phyloP scores from a whole-genome alignment of 176 grass and related monocot species.

The Poa pratensis region DNA sequence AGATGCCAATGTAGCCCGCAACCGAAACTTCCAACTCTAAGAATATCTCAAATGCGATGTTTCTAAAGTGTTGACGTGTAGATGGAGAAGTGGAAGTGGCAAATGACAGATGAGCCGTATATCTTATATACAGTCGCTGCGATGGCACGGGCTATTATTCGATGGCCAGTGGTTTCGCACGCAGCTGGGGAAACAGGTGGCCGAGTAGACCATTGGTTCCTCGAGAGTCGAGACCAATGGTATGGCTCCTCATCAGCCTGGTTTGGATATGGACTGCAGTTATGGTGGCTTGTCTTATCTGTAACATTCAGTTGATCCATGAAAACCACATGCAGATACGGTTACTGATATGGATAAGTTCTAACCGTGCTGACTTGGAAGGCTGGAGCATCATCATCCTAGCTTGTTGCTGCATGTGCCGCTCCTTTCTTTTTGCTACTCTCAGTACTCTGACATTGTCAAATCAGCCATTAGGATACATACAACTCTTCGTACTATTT shows the following conservation, averaged over 20 bases:
- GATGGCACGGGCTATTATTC: constrained; percentile 16
- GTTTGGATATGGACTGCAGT: constrained; percentile 35
- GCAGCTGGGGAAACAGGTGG: constrained; percentile 41
- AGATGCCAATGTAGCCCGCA: background rate
- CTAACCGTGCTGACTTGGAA: constrained; percentile 35
- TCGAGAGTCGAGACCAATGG: constrained; percentile 56
- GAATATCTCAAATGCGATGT: background rate
- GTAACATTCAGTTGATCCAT: constrained; percentile 15
- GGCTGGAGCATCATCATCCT: constrained; percentile 18
- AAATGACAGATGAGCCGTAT: background rate
- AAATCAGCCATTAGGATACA: constrained; percentile 17
- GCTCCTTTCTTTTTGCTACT: background rate
- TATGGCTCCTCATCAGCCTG: constrained; percentile 1
- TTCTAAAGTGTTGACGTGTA: background rate
- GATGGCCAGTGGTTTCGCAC: constrained; percentile 65
- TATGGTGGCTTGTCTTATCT: constrained; percentile 5
- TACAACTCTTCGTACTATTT: constrained; percentile 15
- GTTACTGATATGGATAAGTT: constrained; percentile 24
- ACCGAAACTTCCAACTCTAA: background rate
- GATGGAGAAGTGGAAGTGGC: background rate
- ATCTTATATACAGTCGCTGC: background rate
- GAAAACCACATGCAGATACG: background rate
- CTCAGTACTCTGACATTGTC: constrained; percentile 25
- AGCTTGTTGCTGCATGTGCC: constrained; percentile 31
- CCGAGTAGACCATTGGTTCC: constrained; percentile 57